phyloP scores from a whole-genome alignment of 2,329 filamentous ascomycete genomes.

The Pestalotiopsis sp. region DNA sequence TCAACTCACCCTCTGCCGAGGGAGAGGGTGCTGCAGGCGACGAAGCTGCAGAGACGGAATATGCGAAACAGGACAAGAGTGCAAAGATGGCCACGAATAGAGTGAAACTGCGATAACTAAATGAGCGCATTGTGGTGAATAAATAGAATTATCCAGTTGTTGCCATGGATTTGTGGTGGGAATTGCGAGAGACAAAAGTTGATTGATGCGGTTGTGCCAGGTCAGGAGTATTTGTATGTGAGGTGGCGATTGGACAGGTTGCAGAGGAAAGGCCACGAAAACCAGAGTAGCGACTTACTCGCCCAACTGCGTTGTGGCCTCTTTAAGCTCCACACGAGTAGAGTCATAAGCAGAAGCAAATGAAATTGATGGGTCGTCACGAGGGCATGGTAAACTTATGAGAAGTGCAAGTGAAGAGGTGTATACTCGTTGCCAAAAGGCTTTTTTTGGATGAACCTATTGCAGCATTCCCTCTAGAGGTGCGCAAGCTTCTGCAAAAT shows the following conservation, averaged over 20 bases:
- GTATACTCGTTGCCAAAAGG: too few relatives aligned
- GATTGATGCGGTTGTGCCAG: background rate
- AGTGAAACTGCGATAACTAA: conserved; percentile 17
- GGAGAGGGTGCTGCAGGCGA: conserved; percentile 36
- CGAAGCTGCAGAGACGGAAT: conserved; percentile 28
- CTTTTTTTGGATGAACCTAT: too few relatives aligned
- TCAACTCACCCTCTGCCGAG: conserved; percentile 54
- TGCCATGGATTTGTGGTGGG: background rate
- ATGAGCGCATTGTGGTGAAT: conserved; percentile 21
- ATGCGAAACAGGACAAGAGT: conserved; percentile 20
- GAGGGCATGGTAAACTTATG: background rate
- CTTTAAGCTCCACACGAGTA: background rate
- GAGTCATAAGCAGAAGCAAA: background rate
- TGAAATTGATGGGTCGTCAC: background rate
- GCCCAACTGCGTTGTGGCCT: background rate
- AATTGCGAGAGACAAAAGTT: background rate
- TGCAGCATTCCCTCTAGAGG: too few relatives aligned
- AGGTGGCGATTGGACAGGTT: conserved; percentile 19
- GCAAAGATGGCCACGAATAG: conserved; percentile 20
- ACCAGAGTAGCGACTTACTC: background rate
- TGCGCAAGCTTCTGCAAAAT: too few relatives aligned
- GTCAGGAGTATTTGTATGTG: conserved; percentile 1
- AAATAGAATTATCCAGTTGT: background rate
- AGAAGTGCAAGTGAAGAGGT: background rate
- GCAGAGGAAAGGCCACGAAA: conserved; percentile 20